Evolutionary conservation across 257 asterid genomes (phyloP), one percentile per base, ranked within the genome.

Genomic region (Galeopsis tetrahit): DNA sequence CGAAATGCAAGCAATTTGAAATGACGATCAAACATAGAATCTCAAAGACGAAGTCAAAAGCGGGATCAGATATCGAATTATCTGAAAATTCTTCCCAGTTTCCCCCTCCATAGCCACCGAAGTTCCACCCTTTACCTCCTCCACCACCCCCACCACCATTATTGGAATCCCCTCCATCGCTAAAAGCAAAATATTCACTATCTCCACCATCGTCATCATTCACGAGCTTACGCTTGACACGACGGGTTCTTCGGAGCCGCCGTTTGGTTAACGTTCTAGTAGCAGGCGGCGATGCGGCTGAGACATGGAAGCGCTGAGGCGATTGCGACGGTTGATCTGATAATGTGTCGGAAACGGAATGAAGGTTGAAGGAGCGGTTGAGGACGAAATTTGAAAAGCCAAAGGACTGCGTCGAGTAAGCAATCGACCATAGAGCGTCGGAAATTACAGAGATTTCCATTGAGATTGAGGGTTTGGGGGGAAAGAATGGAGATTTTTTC

Each of bases 11-110:
- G 82, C 98, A 93, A 77, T 91, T 88, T 1, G 98, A 89, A 75
- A 93, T 77, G 34, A 89, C 91, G 15, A 91, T 85, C 97, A 89
- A 91, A 60, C 94, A 81, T 66, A 93, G 57, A 65, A 93, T 85
- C 86, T 85, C 96, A 33, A 87, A 93, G 3, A 93, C 98, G 28
- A 93, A 82, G 84, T 93, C 97, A 36, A 91, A 93, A 8, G 97
- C 98, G 48, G 97, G 97, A 75, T 93, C 96, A n/a, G 87, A 62
- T 34, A 83, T 70, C 3, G 92, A 83, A 49, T 85, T 51, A 10
- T 81, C 80, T 0, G 91, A 66, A 21, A 77, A 77, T 13, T 83
- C 98, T 35, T 77, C 96, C 98, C 98, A 88, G 68, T 82, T 77
- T 38, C 83, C 34, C 58, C 92, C 88, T 58, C 90, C 96, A 71